A percentile compares a stretch with the other conserved stretches of the same genome.
Evolutionary conservation across 805 yeast genomes (phyloP).

Genomic region (Ogataea methylovora): DNA sequence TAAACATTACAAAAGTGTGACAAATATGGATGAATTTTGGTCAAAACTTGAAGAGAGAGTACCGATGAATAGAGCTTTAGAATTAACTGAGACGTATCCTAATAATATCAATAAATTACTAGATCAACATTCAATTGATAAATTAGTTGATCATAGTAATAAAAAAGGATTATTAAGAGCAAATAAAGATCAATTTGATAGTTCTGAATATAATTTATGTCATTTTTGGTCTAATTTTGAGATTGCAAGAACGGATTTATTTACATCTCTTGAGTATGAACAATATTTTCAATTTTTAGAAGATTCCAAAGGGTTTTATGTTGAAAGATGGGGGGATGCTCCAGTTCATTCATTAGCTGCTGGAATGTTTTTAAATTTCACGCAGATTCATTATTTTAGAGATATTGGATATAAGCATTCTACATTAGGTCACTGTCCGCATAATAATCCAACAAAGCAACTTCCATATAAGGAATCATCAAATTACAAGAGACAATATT

Average conservation of each 20-base stretch:
- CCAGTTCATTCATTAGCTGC: conserved; percentile 87
- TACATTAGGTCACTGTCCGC: conserved; percentile 77
- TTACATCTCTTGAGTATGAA: conserved; percentile 56
- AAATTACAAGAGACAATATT: conserved; percentile 26
- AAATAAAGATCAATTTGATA: conserved; percentile 51
- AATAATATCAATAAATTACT: conserved; percentile 12
- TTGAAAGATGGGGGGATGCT: conserved; percentile 97
- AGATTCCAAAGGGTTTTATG: conserved; percentile 70
- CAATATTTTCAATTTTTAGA: conserved; percentile 67
- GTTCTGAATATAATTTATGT: conserved; percentile 66
- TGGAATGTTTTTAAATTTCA: conserved; percentile 60
- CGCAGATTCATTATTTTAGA: conserved; percentile 81
- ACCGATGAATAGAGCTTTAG: conserved; percentile 18
- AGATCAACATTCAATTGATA: conserved; percentile 25
- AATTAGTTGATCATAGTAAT: conserved; percentile 31
- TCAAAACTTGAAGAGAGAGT: conserved; percentile 15
- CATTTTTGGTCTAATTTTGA: conserved; percentile 95
- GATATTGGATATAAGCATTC: conserved; percentile 89
- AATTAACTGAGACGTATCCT: conserved; percentile 5
- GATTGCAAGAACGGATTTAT: conserved; percentile 76
- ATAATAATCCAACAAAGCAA: conserved; percentile 49
- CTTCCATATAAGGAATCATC: conserved; percentile 31
- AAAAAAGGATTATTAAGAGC: conserved; percentile 22
- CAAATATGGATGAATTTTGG: conserved; percentile 19
- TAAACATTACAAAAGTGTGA: conserved; percentile 19